Evolutionary conservation across 140 eudicot genomes (phyloP).

Genomic region (Anethum foeniculum): DNA sequence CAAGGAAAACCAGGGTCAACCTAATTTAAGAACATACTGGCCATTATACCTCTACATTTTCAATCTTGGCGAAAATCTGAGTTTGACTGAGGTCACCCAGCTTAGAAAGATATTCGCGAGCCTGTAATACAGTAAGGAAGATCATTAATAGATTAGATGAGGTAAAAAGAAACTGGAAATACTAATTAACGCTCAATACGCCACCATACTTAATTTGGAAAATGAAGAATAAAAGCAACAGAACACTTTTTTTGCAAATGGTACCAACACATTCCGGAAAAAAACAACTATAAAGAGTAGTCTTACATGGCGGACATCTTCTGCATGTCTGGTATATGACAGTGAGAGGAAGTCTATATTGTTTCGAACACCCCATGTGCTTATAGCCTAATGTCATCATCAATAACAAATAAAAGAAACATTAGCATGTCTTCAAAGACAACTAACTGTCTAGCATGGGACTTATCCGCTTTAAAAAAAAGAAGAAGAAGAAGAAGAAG

Average conservation of each 20-base stretch:
- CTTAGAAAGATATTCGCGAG: slow-evolving; percentile 71
- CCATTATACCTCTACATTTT: slow-evolving; percentile 67
- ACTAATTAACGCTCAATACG: not conserved
- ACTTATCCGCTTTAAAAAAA: not conserved
- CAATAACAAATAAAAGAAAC: not conserved
- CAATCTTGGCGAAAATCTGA: slow-evolving; percentile 90
- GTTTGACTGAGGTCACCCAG: slow-evolving; percentile 93
- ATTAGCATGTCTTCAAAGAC: not conserved
- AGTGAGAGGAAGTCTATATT: slow-evolving; percentile 92
- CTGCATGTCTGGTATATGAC: slow-evolving; percentile 89
- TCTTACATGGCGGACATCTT: slow-evolving; percentile 97
- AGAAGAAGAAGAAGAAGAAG: no score
- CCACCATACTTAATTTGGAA: not conserved
- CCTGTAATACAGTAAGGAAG: slow-evolving; percentile 36
- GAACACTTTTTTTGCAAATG: not conserved
- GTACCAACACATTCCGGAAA: not conserved
- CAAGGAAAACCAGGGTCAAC: not conserved
- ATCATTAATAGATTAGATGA: not conserved
- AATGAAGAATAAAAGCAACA: not conserved
- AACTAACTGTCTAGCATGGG: not conserved
- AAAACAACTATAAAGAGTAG: not conserved
- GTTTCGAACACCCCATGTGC: slow-evolving; percentile 92
- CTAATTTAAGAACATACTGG: not conserved
- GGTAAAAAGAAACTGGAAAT: not conserved
- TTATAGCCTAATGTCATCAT: slow-evolving; percentile 48